Base-by-base conservation (phyloP, 1,139 yeast species). In the Sugiyamaella pinicola region DNA sequence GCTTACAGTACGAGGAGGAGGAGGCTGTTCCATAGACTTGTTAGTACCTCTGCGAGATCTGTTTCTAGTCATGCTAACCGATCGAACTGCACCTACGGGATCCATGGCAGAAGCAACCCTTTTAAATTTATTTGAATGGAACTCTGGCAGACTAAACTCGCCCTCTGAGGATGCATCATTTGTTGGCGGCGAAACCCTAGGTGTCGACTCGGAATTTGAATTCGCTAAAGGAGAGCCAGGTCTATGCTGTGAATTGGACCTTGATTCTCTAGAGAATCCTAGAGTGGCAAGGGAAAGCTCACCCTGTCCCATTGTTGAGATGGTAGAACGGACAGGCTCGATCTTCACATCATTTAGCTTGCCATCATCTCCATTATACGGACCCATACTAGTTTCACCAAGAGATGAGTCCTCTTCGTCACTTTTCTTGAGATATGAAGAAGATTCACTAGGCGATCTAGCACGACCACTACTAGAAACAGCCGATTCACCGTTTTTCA, bases 251-350 rank as follows among this genome's bases (percentile, higher is more conserved):
- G 46, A 31, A 31, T 22, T 34, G 15, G 48, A 35, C n/a, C 34
- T 28, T 22, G 48, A 34, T 8, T 46, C 49, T 37, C 42, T 24
- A 9, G 37, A 28, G 2, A 46, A 46, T 17, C 49, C 49, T 26
- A 46, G 26, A 9, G 49, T 37, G 49, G 81, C 84, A 15, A 89
- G 70, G 0, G 85, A 76, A 50, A 89, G 72, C 55, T 83, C 82
- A 1, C 96, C 96, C 53, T 77, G 75, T 1, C 96, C 96, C 59
- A 88, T 67, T 0, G 95, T 82, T 78, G 34, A 82, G 73, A 56
- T 79, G 75, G 68, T 61, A 2, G 66, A 56, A 39, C 83, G 73
- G 1, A 85, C 68, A 0, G 53, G 49, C 17, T 49, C 52, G 12
- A 34, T 49, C 26, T 34, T 35, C 2, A 42, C 43, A n/a, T 42